A percentile compares a stretch with the other conserved stretches of the same genome.
These are phyloP conservation scores for Coprinopsis marcescibilis DNA, from an alignment of 768 basidiomycete genomes.

Conservation along the genomic window DNA sequence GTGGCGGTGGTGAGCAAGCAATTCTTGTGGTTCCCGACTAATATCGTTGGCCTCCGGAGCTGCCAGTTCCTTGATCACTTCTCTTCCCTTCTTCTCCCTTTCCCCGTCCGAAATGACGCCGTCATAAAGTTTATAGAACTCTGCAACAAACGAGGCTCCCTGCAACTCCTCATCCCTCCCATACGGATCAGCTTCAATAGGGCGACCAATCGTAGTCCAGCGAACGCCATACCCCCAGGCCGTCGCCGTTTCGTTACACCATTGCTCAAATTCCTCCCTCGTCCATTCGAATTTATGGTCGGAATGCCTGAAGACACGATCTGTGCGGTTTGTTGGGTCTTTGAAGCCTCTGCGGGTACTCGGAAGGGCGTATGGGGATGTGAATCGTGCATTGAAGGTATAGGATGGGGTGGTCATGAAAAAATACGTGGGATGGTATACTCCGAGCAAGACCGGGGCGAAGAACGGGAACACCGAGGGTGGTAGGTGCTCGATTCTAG, in stretches of 20 bases:
- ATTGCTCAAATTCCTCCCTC: conserved; percentile 57
- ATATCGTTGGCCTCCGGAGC: conserved; percentile 1
- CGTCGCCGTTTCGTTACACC: conserved; percentile 51
- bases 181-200: conserved; percentile 62
- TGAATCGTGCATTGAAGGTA: conserved; percentile 75
- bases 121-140: conserved; percentile 48
- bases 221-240: conserved; percentile 73
- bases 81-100: conserved; percentile 35
- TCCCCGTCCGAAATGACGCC: conserved; percentile 18
- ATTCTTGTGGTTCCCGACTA: conserved; percentile 32
- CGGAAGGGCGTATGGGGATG: conserved; percentile 41
- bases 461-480: conserved; percentile 54
- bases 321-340: conserved; percentile 74
- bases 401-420: conserved; percentile 85
- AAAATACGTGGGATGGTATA: conserved; percentile 68
- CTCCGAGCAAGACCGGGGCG: conserved; percentile 66
- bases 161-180: conserved; percentile 60
- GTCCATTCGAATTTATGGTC: conserved; percentile 95
- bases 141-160: conserved; percentile 63
- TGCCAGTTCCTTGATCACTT: conserved; percentile 19
- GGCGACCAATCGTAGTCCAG: conserved; percentile 51
- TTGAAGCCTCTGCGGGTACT: conserved; percentile 46
- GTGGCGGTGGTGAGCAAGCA: conserved; percentile 46
- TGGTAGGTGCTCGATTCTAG: conserved; percentile 76
- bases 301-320: conserved; percentile 68